A percentile compares a stretch with the other conserved stretches of the same genome.
Conservation (phyloP, 306 rosid species). For the Inga laurina region DNA sequence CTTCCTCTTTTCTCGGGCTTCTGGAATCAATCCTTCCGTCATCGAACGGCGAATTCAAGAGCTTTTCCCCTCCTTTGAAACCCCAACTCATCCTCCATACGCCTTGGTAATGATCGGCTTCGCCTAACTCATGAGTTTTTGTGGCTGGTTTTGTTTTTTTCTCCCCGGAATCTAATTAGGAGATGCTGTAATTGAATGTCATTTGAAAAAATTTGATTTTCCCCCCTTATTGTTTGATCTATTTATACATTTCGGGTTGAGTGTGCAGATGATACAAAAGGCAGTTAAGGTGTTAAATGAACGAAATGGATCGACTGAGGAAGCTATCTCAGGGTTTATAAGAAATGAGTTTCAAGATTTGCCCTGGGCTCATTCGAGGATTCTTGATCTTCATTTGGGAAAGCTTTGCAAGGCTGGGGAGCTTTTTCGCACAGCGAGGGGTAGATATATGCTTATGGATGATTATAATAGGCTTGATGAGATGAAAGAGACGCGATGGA, state of each 20-base stretch:
- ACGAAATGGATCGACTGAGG: constrained; percentile 28
- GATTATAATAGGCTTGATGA: background rate
- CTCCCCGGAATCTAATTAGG: background rate
- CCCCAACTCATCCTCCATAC: constrained; percentile 47
- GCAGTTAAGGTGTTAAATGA: constrained; percentile 37
- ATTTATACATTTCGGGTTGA: background rate
- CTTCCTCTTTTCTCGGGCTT: constrained; percentile 19
- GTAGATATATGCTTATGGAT: constrained; percentile 27
- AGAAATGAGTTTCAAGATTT: constrained; percentile 32
- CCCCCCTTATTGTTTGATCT: background rate
- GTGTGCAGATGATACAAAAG: constrained; percentile 43
- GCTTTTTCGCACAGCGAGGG: constrained; percentile 6
- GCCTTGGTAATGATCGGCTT: constrained; percentile 25
- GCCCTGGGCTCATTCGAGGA: constrained; percentile 45
- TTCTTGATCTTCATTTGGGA: constrained; percentile 36
- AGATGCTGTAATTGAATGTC: background rate
- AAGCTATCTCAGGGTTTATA: constrained; percentile 40
- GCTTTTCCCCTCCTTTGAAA: constrained; percentile 23
- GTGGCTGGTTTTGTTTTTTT: background rate
- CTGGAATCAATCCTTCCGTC: constrained; percentile 10
- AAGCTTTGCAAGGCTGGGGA: constrained; percentile 37
- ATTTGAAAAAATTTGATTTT: background rate
- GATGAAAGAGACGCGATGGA: background rate
- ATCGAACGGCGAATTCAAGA: constrained; percentile 20
- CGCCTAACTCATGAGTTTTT: background rate